These are phyloP conservation scores for Lenwebbia sp. DNA, from an alignment of 345 rosid species.

Conservation along the genomic window DNA sequence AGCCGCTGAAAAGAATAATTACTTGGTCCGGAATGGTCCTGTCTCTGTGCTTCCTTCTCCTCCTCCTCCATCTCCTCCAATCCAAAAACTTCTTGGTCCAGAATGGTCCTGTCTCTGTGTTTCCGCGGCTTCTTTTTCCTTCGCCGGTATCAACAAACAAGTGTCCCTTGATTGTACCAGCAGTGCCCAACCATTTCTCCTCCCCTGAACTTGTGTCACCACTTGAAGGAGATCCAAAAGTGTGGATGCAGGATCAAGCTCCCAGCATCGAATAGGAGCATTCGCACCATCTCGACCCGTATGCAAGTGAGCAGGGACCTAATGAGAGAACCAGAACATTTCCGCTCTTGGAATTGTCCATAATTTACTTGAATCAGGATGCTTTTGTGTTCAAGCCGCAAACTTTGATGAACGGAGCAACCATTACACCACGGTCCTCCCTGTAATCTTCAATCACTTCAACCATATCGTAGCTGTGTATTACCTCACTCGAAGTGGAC, in stretches of 20 bases:
- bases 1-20: too few relatives aligned
- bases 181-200: background rate
- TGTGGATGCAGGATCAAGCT: slow-evolving; percentile 63
- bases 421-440: slow-evolving; percentile 28
- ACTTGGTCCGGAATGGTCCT: background rate
- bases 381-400: slow-evolving; percentile 32
- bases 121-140: background rate
- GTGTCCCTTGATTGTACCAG: background rate
- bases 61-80: background rate
- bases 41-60: background rate
- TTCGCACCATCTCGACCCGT: slow-evolving; percentile 38
- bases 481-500: slow-evolving; percentile 24
- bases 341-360: slow-evolving; percentile 34
- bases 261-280: slow-evolving; percentile 39
- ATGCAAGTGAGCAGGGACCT: slow-evolving; percentile 39
- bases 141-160: background rate
- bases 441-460: slow-evolving; percentile 37
- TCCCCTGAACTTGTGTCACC: background rate
- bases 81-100: background rate
- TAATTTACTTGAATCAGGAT: slow-evolving; percentile 3
- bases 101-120: too few relatives aligned
- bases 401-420: slow-evolving; percentile 38
- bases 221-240: slow-evolving; percentile 43
- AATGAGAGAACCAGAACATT: slow-evolving; percentile 51
- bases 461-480: slow-evolving; percentile 41